Base-by-base conservation (phyloP, 768 basidiomycete species). In the Termitomyces sp. region DNA sequence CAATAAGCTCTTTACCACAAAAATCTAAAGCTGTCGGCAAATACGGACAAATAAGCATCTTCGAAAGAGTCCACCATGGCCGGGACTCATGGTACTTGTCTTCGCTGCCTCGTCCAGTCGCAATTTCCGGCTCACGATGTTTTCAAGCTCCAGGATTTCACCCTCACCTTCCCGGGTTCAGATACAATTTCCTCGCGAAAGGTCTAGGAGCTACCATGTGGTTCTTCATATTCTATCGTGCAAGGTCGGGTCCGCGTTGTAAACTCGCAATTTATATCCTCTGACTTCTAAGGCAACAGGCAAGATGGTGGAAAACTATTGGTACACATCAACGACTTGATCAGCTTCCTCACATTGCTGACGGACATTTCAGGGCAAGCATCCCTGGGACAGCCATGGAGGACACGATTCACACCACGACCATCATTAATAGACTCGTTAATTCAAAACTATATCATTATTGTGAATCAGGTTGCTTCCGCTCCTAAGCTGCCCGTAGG, bases 191-290 rank as follows among this genome's bases (percentile, higher is more conserved):
- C 70, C 79, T 95, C 31, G 82, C 89, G 28, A 94, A 94, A 73
- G 85, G 84, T 59, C 77, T 97, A 46, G 94, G 94, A 50, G 94
- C 94, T 34, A 83, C 86, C 26, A 96, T 97, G 94, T 97, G 94
- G 94, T 96, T 96, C 84, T 97, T 94, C 79, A 94, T 97, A 70
- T 96, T 97, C 79, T 97, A 95, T 75, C 86, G 94, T 56, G 88
- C 90, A 62, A 80, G 93, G 94, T 96, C 66, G 68, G 88, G 79
- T 48, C 26, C 18, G n/a, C 12, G 28, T 51, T 42, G 13, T 51
- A 3, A 10, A 44, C 45, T 39, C 39, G 28, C 20, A 33, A 51
- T 26, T 28, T 39, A 16, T 10, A 57, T 51, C 56, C 47, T 13
- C 56, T 50, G 29, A 31, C 52, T 29, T 62, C 37, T 34, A 29